A percentile compares a stretch with the other conserved stretches of the same genome.
Conservation (phyloP, 2,329 filamentous ascomycete genomes). For the Exophiala oligosperma region DNA sequence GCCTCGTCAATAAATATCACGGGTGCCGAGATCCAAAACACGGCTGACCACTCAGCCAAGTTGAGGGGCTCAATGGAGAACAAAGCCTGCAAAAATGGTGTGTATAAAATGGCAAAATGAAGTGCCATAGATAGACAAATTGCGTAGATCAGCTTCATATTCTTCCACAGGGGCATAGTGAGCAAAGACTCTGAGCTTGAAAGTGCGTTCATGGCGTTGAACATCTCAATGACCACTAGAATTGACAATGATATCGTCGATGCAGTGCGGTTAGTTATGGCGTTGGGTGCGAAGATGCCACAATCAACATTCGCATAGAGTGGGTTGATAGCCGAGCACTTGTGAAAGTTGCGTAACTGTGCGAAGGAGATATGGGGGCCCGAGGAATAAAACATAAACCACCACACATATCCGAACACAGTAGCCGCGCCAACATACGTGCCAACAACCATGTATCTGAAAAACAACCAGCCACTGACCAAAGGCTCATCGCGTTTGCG, state of each 20-base stretch:
- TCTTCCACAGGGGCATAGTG: constrained; percentile 94
- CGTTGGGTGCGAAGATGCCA: constrained; percentile 82
- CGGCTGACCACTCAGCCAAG: constrained; percentile 87
- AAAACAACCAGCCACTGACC: constrained; percentile 94
- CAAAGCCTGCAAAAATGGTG: constrained; percentile 79
- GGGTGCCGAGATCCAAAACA: constrained; percentile 81
- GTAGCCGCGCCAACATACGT: constrained; percentile 93
- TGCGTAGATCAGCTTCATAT: constrained; percentile 97
- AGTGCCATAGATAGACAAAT: constrained; percentile 90
- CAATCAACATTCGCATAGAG: constrained; percentile 89
- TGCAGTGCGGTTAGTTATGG: constrained; percentile 72
- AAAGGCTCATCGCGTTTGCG: constrained; percentile 90
- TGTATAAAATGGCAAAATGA: constrained; percentile 92
- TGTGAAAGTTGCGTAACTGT: constrained; percentile 91
- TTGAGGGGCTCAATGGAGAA: constrained; percentile 91
- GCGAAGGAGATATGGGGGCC: constrained; percentile 90
- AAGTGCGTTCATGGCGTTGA: constrained; percentile 97
- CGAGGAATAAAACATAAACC: constrained; percentile 93
- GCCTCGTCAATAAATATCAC: constrained; percentile 86
- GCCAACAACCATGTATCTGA: constrained; percentile 95
- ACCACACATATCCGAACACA: constrained; percentile 98
- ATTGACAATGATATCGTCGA: constrained; percentile 90
- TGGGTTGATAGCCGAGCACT: constrained; percentile 63
- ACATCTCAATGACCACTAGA: constrained; percentile 97
- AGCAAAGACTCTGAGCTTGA: constrained; percentile 93